Conservation (phyloP, 1,139 yeast genomes). For the Tardiomyces digboiensis region DNA sequence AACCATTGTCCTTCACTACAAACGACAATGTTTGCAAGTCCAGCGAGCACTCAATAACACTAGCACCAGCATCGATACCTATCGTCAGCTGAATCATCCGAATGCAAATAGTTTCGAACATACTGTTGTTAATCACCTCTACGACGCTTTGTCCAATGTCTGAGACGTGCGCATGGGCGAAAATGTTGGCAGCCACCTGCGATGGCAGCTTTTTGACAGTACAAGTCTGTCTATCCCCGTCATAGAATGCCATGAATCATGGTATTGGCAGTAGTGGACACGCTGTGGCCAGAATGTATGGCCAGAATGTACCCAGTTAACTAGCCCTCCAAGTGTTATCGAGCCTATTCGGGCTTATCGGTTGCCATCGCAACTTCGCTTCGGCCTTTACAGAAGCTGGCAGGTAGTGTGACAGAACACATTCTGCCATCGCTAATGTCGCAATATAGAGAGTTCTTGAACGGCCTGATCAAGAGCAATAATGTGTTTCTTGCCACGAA, state of each 20-base stretch:
- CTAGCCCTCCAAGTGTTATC: too few relatives aligned
- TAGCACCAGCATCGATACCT: neutral
- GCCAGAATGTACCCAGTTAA: too few relatives aligned
- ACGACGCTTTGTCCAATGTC: neutral
- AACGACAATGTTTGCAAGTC: neutral
- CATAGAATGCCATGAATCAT: neutral
- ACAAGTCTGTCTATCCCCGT: neutral
- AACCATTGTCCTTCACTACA: neutral
- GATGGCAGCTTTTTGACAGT: neutral
- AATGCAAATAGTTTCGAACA: neutral
- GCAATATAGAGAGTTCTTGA: constrained; percentile 34
- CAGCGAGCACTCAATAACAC: neutral
- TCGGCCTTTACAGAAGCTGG: too few relatives aligned
- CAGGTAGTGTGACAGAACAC: too few relatives aligned
- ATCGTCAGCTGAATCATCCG: neutral
- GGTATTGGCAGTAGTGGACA: too few relatives aligned
- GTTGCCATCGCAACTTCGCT: too few relatives aligned
- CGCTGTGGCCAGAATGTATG: too few relatives aligned
- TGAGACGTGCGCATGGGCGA: neutral
- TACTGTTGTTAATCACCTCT: neutral
- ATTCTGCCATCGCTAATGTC: too few relatives aligned
- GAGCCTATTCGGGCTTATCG: too few relatives aligned
- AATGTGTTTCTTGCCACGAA: constrained; percentile 73
- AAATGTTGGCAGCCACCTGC: neutral
- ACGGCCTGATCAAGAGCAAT: constrained; percentile 50